Evolutionary conservation across 1,284 basidiomycete species (phyloP).

Genomic region (Rugosomyces carneus): DNA sequence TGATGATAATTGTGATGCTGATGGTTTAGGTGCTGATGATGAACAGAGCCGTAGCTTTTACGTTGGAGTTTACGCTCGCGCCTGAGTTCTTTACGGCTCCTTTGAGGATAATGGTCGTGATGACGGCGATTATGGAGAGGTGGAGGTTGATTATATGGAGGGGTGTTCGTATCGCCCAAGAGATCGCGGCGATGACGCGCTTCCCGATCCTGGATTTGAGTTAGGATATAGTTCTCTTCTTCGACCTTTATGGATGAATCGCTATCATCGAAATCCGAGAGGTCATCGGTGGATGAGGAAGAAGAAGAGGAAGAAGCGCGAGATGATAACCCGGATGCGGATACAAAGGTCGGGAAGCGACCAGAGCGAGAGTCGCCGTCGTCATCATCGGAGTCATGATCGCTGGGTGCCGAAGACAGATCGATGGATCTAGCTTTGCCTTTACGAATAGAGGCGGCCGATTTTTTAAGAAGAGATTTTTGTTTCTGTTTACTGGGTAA

Average conservation of each 20-base stretch:
- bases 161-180: slow-evolving; percentile 38
- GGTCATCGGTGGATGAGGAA: slow-evolving; percentile 33
- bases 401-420: slow-evolving; percentile 31
- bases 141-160: slow-evolving; percentile 22
- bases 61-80: slow-evolving; percentile 60
- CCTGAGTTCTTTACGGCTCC: slow-evolving; percentile 50
- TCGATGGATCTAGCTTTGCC: slow-evolving; percentile 19
- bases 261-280: slow-evolving; percentile 36
- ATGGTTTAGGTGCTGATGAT: slow-evolving; percentile 32
- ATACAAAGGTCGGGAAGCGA: slow-evolving; percentile 63
- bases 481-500: slow-evolving; percentile 25
- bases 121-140: slow-evolving; percentile 29
- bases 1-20: slow-evolving; percentile 41
- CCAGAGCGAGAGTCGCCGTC: slow-evolving; percentile 27
- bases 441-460: slow-evolving; percentile 28
- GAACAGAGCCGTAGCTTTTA: slow-evolving; percentile 40
- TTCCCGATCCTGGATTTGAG: slow-evolving; percentile 37
- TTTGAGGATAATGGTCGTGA: slow-evolving; percentile 30
- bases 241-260: slow-evolving; percentile 56
- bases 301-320: slow-evolving; percentile 23
- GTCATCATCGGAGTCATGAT: slow-evolving; percentile 27
- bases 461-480: slow-evolving; percentile 37
- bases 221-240: slow-evolving; percentile 53
- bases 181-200: slow-evolving; percentile 50
- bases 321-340: slow-evolving; percentile 50